Percentiles rank a stretch among this genome's conserved stretches.
Evolutionary conservation across 768 basidiomycete genomes (phyloP).

Genomic region (Lactarius vividus): DNA sequence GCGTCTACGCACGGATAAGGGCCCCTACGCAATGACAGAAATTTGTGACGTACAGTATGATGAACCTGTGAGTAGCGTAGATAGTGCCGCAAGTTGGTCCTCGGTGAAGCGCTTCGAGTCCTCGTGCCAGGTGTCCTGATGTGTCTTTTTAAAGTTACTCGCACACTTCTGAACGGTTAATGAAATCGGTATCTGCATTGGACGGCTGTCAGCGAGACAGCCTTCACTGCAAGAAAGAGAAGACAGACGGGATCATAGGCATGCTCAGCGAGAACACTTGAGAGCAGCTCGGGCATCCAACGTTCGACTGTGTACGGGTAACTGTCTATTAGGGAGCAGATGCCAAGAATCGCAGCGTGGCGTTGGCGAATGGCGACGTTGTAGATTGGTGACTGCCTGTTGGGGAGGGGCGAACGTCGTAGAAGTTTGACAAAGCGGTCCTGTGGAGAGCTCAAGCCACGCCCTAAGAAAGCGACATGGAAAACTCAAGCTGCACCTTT

Average conservation of each 20-base stretch:
- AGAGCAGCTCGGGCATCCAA: conserved; percentile 87
- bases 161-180: conserved; percentile 81
- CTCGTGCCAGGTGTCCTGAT: conserved; percentile 88
- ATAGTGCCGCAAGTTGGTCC: conserved; percentile 78
- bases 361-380: conserved; percentile 69
- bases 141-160: conserved; percentile 75
- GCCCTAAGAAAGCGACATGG: conserved; percentile 30
- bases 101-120: conserved; percentile 84
- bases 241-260: conserved; percentile 72
- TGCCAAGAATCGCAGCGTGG: conserved; percentile 91
- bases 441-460: conserved; percentile 40
- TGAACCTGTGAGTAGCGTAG: conserved; percentile 81
- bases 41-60: conserved; percentile 61
- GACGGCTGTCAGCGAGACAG: conserved; percentile 22
- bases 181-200: conserved; percentile 68
- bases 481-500: conserved; percentile 46
- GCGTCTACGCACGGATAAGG: conserved; percentile 26
- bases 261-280: conserved; percentile 75
- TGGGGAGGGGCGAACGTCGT: conserved; percentile 63
- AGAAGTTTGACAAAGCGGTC: conserved; percentile 79
- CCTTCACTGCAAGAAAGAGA: not conserved
- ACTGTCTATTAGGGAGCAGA: conserved; percentile 89
- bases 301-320: conserved; percentile 95
- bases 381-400: conserved; percentile 62
- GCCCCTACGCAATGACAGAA: not conserved